phyloP scores from a whole-genome alignment of 2,329 filamentous ascomycete genomes.

The Ophiostoma tasmaniense region DNA sequence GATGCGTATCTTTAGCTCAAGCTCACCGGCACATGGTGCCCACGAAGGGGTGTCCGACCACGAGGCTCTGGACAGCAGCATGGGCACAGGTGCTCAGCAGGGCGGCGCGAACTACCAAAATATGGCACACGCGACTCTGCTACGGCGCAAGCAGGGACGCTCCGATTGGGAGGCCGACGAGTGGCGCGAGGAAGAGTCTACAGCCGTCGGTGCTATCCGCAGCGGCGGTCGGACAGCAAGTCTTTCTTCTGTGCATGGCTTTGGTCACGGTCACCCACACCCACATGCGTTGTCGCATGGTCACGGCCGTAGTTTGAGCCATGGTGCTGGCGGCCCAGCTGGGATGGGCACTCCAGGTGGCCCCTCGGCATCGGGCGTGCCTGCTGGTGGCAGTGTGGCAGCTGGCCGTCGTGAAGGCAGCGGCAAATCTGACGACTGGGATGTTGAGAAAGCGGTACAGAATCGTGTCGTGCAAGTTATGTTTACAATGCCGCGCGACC shows the following conservation, averaged over 20 bases:
- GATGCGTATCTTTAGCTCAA: slow-evolving; percentile 48
- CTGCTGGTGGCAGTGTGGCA: slow-evolving; percentile 5
- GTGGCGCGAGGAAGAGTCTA: slow-evolving; percentile 40
- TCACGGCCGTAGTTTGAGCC: slow-evolving; percentile 3
- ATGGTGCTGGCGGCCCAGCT: background rate
- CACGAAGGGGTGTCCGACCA: background rate
- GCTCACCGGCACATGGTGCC: background rate
- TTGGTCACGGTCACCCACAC: background rate
- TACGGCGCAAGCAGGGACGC: slow-evolving; percentile 47
- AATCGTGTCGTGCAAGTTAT: slow-evolving; percentile 69
- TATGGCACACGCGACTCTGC: slow-evolving; percentile 36
- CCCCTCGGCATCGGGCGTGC: background rate
- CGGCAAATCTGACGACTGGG: slow-evolving; percentile 52
- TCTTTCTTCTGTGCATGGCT: slow-evolving; percentile 8
- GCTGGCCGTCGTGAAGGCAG: slow-evolving; percentile 20
- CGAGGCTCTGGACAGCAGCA: background rate
- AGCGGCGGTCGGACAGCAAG: slow-evolving; percentile 14
- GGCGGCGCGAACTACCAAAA: slow-evolving; percentile 23
- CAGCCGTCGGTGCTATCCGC: slow-evolving; percentile 18
- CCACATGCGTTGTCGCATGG: background rate
- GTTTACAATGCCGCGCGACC: slow-evolving; percentile 87
- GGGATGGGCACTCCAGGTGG: background rate
- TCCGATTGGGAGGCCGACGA: slow-evolving; percentile 48
- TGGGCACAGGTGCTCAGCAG: slow-evolving; percentile 22
- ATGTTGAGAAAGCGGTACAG: slow-evolving; percentile 65